Percentiles rank a stretch among this genome's conserved stretches.
Evolutionary conservation across 78 protist genomes (phyloP).

Genomic region (Dictyostelium firmibasis): DNA sequence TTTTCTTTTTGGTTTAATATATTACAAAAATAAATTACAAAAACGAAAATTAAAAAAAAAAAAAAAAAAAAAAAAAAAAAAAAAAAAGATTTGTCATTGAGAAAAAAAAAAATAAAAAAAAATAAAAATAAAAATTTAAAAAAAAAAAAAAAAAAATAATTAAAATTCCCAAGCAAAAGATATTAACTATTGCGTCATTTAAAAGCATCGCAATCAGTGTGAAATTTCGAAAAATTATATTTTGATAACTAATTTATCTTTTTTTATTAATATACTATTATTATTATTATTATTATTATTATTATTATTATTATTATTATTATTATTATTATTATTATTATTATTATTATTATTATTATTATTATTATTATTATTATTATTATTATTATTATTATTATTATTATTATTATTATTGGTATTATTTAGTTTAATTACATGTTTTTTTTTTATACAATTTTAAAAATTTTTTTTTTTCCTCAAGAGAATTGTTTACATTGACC

Average conservation of each 20-base stretch:
- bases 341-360: no score
- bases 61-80: slow-evolving; percentile 4
- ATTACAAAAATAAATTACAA: background rate
- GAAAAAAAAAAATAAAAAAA: background rate
- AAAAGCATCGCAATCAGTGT: background rate
- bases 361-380: no score
- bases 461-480: background rate
- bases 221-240: background rate
- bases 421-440: no score
- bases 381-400: no score
- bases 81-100: background rate
- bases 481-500: slow-evolving; percentile 44
- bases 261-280: no score
- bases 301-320: background rate
- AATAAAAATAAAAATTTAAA: background rate
- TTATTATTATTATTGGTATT: no score
- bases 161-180: background rate
- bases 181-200: background rate
- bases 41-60: background rate
- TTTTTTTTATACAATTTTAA: no score
- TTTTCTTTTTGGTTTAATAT: background rate
- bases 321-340: no score
- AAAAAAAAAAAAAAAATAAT: background rate
- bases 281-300: no score
- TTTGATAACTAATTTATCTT: background rate